These are phyloP conservation scores for Chlamydomonas applanata DNA, from an alignment of 139 green algal species.

Conservation along the genomic window DNA sequence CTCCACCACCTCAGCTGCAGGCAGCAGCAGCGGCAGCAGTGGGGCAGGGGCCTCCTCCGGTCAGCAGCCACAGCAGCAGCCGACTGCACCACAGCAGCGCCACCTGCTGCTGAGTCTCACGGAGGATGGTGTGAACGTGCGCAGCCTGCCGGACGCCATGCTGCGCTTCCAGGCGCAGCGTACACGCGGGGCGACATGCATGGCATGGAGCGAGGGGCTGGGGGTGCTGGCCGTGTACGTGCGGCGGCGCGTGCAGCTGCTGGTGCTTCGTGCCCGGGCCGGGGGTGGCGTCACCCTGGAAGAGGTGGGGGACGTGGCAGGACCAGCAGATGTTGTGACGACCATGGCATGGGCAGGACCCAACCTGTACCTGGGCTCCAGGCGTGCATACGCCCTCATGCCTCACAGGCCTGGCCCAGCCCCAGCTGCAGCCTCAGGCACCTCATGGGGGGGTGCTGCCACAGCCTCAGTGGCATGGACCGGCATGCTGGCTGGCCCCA, in stretches of 20 bases:
- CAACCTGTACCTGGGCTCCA: conserved; percentile 13
- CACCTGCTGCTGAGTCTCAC: conserved; percentile 20
- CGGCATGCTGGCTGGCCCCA: background rate
- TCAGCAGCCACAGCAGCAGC: background rate
- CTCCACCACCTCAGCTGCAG: background rate
- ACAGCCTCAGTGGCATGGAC: background rate
- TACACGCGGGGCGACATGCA: background rate
- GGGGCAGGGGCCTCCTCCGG: too few relatives aligned
- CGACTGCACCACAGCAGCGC: background rate
- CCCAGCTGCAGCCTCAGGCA: background rate
- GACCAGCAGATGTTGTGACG: background rate
- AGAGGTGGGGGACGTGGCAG: conserved; percentile 1
- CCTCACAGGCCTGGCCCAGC: background rate
- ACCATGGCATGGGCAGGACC: conserved; percentile 6
- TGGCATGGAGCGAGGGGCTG: conserved; percentile 4
- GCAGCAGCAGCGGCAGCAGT: background rate
- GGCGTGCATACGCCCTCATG: conserved; percentile 2
- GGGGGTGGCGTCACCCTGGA: background rate
- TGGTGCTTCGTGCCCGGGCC: background rate
- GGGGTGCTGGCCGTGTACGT: too few relatives aligned
- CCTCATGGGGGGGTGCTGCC: background rate
- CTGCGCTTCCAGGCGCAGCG: conserved; percentile 17
- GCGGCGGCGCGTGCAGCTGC: background rate
- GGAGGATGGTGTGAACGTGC: conserved; percentile 26
- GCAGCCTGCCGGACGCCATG: conserved; percentile 17